These are phyloP conservation scores for Phytophthora sojae DNA, from an alignment of 352 stramenopile genomes.

Conservation along the genomic window DNA sequence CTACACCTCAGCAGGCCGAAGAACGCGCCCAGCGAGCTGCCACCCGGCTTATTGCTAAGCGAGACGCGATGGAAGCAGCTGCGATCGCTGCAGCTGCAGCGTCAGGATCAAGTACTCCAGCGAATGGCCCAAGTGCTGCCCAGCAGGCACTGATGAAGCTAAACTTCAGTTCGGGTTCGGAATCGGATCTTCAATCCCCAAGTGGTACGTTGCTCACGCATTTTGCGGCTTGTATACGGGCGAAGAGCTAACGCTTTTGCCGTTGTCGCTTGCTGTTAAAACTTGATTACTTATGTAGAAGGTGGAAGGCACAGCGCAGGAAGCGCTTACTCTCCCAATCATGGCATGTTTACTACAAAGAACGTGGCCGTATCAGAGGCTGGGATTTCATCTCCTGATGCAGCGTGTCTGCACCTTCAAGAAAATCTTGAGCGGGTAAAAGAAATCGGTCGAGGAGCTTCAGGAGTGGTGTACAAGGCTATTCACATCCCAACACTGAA, in stretches of 20 bases:
- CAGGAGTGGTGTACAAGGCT: conserved; percentile 89
- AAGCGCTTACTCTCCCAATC: conserved; percentile 89
- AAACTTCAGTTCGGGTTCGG: conserved; percentile 74
- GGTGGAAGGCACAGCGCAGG: conserved; percentile 67
- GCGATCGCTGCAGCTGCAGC: conserved; percentile 43
- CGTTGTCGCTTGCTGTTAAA: not conserved
- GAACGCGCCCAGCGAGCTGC: conserved; percentile 78
- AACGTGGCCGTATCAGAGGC: conserved; percentile 86
- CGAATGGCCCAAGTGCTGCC: conserved; percentile 52
- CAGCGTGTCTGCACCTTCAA: conserved; percentile 79
- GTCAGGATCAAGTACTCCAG: conserved; percentile 17
- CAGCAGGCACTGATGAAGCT: conserved; percentile 81
- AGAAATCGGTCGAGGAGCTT: conserved; percentile 83
- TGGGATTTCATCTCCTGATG: conserved; percentile 85
- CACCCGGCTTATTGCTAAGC: conserved; percentile 74
- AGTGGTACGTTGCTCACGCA: conserved; percentile 45
- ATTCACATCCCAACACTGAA: conserved; percentile 93
- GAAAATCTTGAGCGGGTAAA: conserved; percentile 85
- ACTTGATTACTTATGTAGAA: conserved; percentile 36
- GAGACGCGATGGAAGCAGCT: conserved; percentile 74
- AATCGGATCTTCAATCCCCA: conserved; percentile 73
- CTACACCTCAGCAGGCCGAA: conserved; percentile 86
- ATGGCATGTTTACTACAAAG: conserved; percentile 89
- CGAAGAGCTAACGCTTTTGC: conserved; percentile 12
- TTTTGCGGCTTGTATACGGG: conserved; percentile 2